These are phyloP conservation scores for Encephalitozoon cuniculi DNA, from an alignment of 371 early-diverging fungal species.

Conservation along the genomic window DNA sequence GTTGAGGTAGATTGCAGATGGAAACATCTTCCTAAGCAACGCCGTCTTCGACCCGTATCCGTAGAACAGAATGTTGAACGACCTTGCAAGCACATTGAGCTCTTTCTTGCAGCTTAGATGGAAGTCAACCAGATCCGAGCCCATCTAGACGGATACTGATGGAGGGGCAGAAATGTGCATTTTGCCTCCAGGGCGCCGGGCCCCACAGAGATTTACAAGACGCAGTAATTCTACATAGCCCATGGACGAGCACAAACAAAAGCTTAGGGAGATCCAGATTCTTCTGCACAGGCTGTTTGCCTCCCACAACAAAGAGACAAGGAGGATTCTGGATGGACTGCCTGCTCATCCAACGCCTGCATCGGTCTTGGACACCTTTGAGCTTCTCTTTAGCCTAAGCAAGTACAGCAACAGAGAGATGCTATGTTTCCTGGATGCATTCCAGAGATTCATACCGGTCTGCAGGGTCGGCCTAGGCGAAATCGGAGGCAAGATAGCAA, in stretches of 20 bases:
- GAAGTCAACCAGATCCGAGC: constrained; percentile 24
- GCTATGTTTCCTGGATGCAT: constrained; percentile 4
- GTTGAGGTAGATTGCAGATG: constrained; percentile 41
- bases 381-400: background rate
- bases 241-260: background rate
- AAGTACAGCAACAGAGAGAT: constrained; percentile 22
- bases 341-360: background rate
- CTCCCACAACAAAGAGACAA: background rate
- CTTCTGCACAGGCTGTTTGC: background rate
- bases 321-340: background rate
- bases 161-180: background rate
- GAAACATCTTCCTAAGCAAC: constrained; percentile 48
- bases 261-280: background rate
- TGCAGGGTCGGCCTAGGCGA: background rate
- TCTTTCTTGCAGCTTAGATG: constrained; percentile 45
- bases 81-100: constrained; percentile 22
- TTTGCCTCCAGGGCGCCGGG: background rate
- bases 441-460: background rate
- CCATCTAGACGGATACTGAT: background rate
- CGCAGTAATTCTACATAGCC: background rate
- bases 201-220: background rate
- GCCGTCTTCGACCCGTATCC: constrained; percentile 56
- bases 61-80: constrained; percentile 56
- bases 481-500: background rate
- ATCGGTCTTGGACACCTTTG: background rate